These are phyloP conservation scores for Fusarium tjaetaba DNA, from an alignment of 2,329 filamentous ascomycete genomes.

Conservation along the genomic window DNA sequence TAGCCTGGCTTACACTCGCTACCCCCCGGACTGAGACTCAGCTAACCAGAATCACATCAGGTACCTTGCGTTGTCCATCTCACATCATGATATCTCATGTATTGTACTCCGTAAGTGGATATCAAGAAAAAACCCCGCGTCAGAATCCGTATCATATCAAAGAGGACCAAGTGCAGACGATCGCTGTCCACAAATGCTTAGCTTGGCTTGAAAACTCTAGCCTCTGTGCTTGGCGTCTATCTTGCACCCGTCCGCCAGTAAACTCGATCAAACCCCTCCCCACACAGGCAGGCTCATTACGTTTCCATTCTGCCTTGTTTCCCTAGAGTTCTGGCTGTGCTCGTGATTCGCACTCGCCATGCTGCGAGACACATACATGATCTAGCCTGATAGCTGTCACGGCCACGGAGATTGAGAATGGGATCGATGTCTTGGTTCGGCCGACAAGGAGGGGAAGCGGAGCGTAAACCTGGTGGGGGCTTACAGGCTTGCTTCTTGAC, in stretches of 20 bases:
- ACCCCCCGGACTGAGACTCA: constrained; percentile 32
- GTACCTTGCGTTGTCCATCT: constrained; percentile 31
- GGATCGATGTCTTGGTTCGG: constrained; percentile 33
- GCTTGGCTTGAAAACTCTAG: constrained; percentile 26
- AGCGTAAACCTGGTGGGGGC: constrained; percentile 24
- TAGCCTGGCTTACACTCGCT: neutral
- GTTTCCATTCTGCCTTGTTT: constrained; percentile 21
- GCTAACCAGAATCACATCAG: constrained; percentile 28
- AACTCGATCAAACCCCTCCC: constrained; percentile 16
- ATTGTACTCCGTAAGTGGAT: constrained; percentile 19
- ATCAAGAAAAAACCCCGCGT: constrained; percentile 34
- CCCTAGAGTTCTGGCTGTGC: neutral
- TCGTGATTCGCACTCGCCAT: constrained; percentile 4
- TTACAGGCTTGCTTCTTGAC: constrained; percentile 5
- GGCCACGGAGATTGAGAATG: constrained; percentile 21
- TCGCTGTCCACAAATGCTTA: constrained; percentile 31
- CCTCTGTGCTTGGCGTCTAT: constrained; percentile 26
- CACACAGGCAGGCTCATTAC: constrained; percentile 33
- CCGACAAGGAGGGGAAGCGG: constrained; percentile 33
- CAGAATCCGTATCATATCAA: constrained; percentile 25
- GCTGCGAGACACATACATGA: neutral
- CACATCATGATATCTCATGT: constrained; percentile 29
- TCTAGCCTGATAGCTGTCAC: neutral
- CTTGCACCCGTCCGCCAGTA: constrained; percentile 15
- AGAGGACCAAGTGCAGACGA: constrained; percentile 29